Evolutionary conservation across 176 grass and related monocot genomes (phyloP), one percentile per base, ranked within the genome.

Genomic region (Typha latifolia): DNA sequence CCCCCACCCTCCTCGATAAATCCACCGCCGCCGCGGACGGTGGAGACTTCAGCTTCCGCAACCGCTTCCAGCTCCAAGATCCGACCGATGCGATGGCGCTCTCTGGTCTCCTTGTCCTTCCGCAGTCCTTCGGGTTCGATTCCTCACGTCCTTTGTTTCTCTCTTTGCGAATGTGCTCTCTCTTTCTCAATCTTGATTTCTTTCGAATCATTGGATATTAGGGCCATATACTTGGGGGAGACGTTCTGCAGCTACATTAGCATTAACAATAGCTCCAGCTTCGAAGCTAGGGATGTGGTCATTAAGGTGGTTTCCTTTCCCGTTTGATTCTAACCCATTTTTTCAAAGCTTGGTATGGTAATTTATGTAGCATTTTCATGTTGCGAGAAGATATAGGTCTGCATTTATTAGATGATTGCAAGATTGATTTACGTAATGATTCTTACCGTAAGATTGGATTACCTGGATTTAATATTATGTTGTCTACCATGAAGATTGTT

Each of bases 181-280:
- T 9, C 65, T 23, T 21, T 50, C 57, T 62, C 6, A 47, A 18
- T 43, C 53, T 76, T 5, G 27, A 53, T 16, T 37, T 82, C 72
- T 64, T 64, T 24, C 59, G 55, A 66, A 65, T 47, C 34, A 15
- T 77, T 74, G n/a, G 77, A 48, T 86, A 56, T n/a, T 69, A 97
- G 94, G 77, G 86, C 89, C 64, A 99, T 99, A 69, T 99, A 93
- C 72, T 68, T 99, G 84, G 95, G 95, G 62, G 95, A 99, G 83
- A 93, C 89, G 53, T 99, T 99, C 86, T 90, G 83, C 74, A 99
- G 95, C 79, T 99, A 99, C 81, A 93, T 99, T 65, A 99, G 95
- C 86, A 92, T 99, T 77, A 99, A 93, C 76, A 99, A 94, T 19
- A 94, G 95, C 82, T 99, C 94, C 18, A 82, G 77, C 50, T 85